phyloP scores from a whole-genome alignment of 1,284 basidiomycete species.

The Sanghuangporus weigelae region DNA sequence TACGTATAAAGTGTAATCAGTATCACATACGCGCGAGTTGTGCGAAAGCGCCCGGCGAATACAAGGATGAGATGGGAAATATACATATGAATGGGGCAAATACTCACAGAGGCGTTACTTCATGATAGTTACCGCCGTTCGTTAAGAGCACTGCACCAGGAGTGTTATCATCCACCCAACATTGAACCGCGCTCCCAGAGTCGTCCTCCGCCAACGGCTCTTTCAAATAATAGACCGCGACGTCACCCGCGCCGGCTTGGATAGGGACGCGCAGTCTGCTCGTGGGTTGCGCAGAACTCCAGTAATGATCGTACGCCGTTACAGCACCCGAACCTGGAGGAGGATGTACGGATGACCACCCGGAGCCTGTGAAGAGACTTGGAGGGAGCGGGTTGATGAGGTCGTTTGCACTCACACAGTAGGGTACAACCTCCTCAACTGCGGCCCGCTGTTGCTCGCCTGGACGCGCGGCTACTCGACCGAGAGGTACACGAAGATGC shows the following conservation, averaged over 20 bases:
- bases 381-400: constrained; percentile 90
- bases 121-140: constrained; percentile 52
- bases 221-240: constrained; percentile 73
- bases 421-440: constrained; percentile 85
- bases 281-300: constrained; percentile 77
- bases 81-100: too few relatives aligned
- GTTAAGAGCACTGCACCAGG: constrained; percentile 53
- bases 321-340: constrained; percentile 38
- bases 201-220: constrained; percentile 48
- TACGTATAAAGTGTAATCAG: not conserved
- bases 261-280: constrained; percentile 75
- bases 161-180: constrained; percentile 85
- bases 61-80: too few relatives aligned
- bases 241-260: constrained; percentile 68
- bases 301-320: constrained; percentile 72
- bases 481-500: constrained; percentile 58
- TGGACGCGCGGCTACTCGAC: constrained; percentile 71
- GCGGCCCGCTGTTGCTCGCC: constrained; percentile 37
- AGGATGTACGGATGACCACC: constrained; percentile 81
- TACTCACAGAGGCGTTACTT: constrained; percentile 52
- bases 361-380: constrained; percentile 84
- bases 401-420: constrained; percentile 90
- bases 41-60: not conserved
- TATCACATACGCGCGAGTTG: not conserved
- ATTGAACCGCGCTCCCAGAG: constrained; percentile 62